Evolutionary conservation across 257 asterid genomes (phyloP).

Genomic region (Gentiana macrophylla): DNA sequence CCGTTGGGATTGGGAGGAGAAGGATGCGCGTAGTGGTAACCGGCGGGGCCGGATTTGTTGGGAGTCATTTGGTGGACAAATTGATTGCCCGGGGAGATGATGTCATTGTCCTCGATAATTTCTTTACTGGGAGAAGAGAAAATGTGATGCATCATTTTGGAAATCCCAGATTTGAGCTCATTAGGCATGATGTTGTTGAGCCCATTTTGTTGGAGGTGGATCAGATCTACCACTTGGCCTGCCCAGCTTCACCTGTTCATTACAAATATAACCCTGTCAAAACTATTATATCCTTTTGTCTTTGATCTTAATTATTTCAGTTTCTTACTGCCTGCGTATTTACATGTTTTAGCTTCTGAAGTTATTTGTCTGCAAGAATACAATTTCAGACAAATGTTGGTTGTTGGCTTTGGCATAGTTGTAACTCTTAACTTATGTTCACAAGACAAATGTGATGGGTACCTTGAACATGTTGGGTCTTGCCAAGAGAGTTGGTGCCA

Average conservation of each 20-base stretch:
- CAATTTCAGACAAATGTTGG: no score
- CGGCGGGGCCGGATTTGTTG: constrained; percentile 38
- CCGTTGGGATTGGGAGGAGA: constrained; percentile 22
- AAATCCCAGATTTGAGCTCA: constrained; percentile 29
- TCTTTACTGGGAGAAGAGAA: constrained; percentile 38
- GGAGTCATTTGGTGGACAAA: constrained; percentile 36
- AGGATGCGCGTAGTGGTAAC: constrained; percentile 32
- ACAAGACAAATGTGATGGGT: constrained; percentile 98
- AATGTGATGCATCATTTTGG: constrained; percentile 34
- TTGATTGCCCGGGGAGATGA: constrained; percentile 31
- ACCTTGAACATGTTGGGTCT: constrained; percentile 96
- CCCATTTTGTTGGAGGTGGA: constrained; percentile 39
- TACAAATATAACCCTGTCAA: constrained; percentile 37
- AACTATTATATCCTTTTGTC: constrained; percentile 26
- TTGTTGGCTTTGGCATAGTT: constrained; percentile 2
- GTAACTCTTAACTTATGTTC: constrained; percentile 52
- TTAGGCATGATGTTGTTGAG: constrained; percentile 35
- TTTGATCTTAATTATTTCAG: no score
- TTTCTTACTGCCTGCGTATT: neutral
- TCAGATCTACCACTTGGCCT: constrained; percentile 40
- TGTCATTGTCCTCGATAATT: constrained; percentile 34
- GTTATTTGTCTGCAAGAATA: no score
- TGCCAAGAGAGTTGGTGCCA: constrained; percentile 87
- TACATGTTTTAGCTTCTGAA: neutral
- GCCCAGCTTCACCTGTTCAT: constrained; percentile 41